Percentiles rank a stretch among this genome's conserved stretches.
phyloP scores from a whole-genome alignment of 73 alveolate genomes.

The Paramecium sonneborni region DNA sequence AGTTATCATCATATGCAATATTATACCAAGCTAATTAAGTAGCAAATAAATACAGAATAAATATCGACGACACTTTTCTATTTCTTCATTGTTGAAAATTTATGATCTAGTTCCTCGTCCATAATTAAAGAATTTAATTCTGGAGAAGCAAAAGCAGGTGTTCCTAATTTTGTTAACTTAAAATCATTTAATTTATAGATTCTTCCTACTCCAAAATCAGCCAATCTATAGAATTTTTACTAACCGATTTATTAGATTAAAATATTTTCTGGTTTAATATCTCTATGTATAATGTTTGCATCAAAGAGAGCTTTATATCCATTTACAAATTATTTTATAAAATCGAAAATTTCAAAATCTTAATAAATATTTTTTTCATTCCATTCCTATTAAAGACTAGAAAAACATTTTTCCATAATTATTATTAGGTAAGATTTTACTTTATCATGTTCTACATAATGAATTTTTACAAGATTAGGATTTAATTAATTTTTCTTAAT shows the following conservation, averaged over 20 bases:
- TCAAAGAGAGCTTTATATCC: conserved; percentile 42
- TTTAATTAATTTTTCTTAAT: not conserved
- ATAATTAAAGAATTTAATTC: not conserved
- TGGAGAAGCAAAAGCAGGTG: not conserved
- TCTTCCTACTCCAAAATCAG: not conserved
- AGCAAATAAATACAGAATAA: not conserved
- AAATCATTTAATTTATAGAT: not conserved
- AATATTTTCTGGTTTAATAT: conserved; percentile 58
- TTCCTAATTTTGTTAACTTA: not conserved
- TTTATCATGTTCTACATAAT: not conserved
- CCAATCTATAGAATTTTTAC: not conserved
- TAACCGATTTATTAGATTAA: not conserved
- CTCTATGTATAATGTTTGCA: conserved; percentile 44
- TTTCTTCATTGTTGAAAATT: not conserved
- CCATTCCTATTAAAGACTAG: not conserved
- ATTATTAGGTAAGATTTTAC: not conserved
- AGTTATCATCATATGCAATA: not conserved
- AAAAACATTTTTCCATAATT: not conserved
- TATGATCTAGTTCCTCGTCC: not conserved
- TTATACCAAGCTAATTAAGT: not conserved
- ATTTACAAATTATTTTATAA: not conserved
- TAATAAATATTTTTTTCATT: not conserved
- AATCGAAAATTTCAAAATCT: not conserved
- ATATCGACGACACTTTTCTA: not conserved
- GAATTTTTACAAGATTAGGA: not conserved